Conservation (phyloP, 805 yeast genomes). For the Isabelozyma rhagii region DNA sequence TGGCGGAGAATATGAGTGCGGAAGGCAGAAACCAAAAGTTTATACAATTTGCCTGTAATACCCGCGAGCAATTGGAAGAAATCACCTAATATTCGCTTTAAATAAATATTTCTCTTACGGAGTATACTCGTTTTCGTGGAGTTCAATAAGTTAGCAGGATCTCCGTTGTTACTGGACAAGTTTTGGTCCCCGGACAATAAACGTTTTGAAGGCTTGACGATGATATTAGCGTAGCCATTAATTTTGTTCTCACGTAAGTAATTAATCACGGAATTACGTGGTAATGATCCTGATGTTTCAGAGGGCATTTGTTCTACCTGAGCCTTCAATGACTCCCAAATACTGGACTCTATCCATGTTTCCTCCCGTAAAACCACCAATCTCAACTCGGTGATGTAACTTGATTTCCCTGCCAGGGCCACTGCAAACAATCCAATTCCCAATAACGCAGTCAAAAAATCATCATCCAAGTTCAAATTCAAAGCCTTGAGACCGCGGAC, state of each 20-base stretch:
- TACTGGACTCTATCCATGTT: slow-evolving; percentile 53
- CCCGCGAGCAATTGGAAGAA: neutral
- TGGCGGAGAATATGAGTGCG: neutral
- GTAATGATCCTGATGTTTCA: neutral
- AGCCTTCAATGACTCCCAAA: slow-evolving; percentile 13
- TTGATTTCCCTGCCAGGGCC: slow-evolving; percentile 63
- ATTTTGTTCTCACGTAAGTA: slow-evolving; percentile 5
- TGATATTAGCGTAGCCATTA: slow-evolving; percentile 28
- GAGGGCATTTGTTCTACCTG: neutral
- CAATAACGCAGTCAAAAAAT: slow-evolving; percentile 60
- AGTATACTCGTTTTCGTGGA: slow-evolving; percentile 12
- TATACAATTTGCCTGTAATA: neutral
- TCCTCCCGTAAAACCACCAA: slow-evolving; percentile 43
- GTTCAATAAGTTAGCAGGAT: neutral
- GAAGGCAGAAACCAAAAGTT: neutral
- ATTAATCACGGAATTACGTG: slow-evolving; percentile 2
- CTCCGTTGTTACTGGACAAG: neutral
- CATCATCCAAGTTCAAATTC: slow-evolving; percentile 49
- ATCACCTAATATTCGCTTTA: slow-evolving; percentile 12
- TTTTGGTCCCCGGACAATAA: slow-evolving; percentile 16
- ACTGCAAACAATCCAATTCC: slow-evolving; percentile 62
- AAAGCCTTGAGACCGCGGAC: slow-evolving; percentile 15
- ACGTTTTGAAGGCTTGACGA: slow-evolving; percentile 22
- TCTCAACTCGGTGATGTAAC: slow-evolving; percentile 60
- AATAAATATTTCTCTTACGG: slow-evolving; percentile 14